phyloP scores from a whole-genome alignment of 768 basidiomycete species.

The Trametes cinnabarina region DNA sequence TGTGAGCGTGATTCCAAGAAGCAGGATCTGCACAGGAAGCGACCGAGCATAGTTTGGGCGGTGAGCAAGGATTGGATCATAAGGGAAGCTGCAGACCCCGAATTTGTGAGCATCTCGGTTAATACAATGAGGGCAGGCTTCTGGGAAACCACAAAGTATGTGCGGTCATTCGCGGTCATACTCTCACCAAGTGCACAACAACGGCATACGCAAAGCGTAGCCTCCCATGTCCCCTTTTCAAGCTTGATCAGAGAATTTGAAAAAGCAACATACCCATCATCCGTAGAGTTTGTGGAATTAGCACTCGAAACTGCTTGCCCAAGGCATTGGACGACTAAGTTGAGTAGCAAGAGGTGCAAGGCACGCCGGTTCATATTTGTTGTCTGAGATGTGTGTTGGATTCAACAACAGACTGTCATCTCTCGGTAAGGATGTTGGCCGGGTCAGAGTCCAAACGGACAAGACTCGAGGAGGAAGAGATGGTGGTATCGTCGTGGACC shows the following conservation, averaged over 20 bases:
- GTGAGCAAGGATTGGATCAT: conserved; percentile 75
- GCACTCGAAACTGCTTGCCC: not conserved
- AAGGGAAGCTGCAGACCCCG: conserved; percentile 23
- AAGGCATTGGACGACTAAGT: not conserved
- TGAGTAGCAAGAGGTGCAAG: not conserved
- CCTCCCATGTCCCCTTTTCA: no score
- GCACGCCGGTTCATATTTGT: not conserved
- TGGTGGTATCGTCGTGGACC: no score
- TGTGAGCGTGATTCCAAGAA: conserved; percentile 82
- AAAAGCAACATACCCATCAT: conserved; percentile 12
- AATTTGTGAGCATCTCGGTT: not conserved
- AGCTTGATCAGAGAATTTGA: no score
- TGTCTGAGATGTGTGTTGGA: not conserved
- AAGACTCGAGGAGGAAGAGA: no score
- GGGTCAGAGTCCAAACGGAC: no score
- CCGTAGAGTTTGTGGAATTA: not conserved
- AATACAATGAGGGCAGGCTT: no score
- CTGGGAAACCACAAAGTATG: no score
- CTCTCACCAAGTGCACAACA: no score
- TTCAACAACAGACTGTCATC: not conserved
- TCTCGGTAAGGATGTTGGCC: no score
- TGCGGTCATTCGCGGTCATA: no score
- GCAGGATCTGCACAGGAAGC: conserved; percentile 85
- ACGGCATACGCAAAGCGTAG: no score
- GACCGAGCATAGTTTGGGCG: conserved; percentile 84